A percentile compares a stretch with the other conserved stretches of the same genome.
Evolutionary conservation across 2,329 filamentous ascomycete species (phyloP).

Genomic region (Aulographum hederae): DNA sequence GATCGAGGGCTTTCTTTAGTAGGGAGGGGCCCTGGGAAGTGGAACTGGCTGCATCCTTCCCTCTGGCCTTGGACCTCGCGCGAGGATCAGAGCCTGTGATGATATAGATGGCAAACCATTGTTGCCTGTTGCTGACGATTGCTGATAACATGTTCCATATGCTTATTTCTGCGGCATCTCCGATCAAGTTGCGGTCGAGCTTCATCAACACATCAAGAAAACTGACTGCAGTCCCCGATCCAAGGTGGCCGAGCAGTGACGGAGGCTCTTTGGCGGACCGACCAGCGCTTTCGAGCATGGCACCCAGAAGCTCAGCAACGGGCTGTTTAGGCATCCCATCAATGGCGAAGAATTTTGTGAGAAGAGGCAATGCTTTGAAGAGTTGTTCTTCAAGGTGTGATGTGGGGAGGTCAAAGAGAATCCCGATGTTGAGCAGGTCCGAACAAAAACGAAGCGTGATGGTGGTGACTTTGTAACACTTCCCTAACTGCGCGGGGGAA

Average conservation of each 20-base stretch:
- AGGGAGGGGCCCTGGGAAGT: not conserved
- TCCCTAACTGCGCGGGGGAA: not conserved
- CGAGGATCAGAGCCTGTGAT: constrained; percentile 75
- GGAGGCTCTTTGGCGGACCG: constrained; percentile 53
- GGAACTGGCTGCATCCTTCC: not conserved
- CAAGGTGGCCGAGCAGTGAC: constrained; percentile 84
- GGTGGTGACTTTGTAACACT: constrained; percentile 36
- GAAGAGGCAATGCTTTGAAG: constrained; percentile 60
- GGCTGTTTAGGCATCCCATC: constrained; percentile 47
- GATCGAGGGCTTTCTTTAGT: not conserved
- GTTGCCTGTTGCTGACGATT: constrained; percentile 75
- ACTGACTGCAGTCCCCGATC: constrained; percentile 62
- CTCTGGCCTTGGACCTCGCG: constrained; percentile 1
- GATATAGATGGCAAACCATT: constrained; percentile 89
- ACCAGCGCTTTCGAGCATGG: constrained; percentile 50
- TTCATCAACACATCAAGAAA: constrained; percentile 65
- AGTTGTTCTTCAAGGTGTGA: constrained; percentile 57
- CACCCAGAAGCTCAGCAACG: constrained; percentile 51
- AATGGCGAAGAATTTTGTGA: constrained; percentile 59
- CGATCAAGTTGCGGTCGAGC: constrained; percentile 56
- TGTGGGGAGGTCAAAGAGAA: constrained; percentile 41
- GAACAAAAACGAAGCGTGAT: constrained; percentile 45
- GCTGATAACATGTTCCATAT: constrained; percentile 79
- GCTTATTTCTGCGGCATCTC: constrained; percentile 43
- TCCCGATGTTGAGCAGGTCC: constrained; percentile 54